Base-by-base conservation (phyloP, 345 rosid genomes). In the Syzygium grande region DNA sequence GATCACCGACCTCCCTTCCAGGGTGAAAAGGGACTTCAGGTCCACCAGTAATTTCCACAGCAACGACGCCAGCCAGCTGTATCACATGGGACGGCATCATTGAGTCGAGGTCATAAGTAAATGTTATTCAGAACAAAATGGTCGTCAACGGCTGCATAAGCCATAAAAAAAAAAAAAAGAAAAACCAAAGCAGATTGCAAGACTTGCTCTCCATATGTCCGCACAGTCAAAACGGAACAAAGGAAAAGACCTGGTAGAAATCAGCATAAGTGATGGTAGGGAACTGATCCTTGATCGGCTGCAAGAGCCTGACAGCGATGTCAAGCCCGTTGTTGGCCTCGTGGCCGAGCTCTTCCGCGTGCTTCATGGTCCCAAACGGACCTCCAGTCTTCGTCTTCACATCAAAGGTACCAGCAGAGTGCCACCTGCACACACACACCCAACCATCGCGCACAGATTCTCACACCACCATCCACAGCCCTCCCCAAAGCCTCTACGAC, bases 11-110 rank as follows among this genome's bases (percentile, higher is more conserved):
- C 98, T 92, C 97, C 91, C 98, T 95, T 80, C 98, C 99, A 1
- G 99, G 98, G 91, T 97, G 99, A 93, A 97, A 96, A 38, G 98
- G 97, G 79, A 97, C 11, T n/a, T 97, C 98, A 87, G 99, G 99
- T 27, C 99, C 99, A 84, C 99, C 99, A 14, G 99, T 96, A 59
- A 96, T 46, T 92, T 96, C 98, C 22, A 96, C 96, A 34, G 92
- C 99, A 55, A 96, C 98, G 84, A 97, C 97, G 86, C 98, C 99
- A 84, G 99, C 99, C 73, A 97, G 94, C 99, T 97, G 89, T 80
- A 88, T 49, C 85, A 58, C 51, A 38, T 38, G 5, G 56, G 12
- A 87, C 51, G 25, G 5, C 90, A 87, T 17, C 25, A 73, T 34
- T 13, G 19, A 34, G 46, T 19, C 80, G 38, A 73, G 49, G 80